Conservation (phyloP, 176 grass and related monocot species). For the Eremochloa ophiuroides region DNA sequence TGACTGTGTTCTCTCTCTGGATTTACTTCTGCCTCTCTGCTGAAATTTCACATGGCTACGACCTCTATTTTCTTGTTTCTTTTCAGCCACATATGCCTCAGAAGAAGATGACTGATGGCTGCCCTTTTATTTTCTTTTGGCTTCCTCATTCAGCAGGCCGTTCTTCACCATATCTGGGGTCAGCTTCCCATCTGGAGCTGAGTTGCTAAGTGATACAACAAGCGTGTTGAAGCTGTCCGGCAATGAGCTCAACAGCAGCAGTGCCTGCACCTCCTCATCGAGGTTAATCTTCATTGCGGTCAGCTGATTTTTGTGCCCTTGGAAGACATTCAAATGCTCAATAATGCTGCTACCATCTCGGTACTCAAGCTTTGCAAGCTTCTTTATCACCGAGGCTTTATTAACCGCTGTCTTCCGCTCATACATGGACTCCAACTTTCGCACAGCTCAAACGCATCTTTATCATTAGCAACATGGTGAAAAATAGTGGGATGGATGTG, state of each 20-base stretch:
- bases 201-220: slow-evolving; percentile 1
- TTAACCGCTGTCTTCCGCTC: neutral
- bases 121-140: neutral
- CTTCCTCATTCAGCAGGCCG: neutral
- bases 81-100: neutral
- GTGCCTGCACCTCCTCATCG: neutral
- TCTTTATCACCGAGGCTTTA: neutral
- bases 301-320: slow-evolving; percentile 10
- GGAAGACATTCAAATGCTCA: neutral
- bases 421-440: too few relatives aligned
- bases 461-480: slow-evolving; percentile 21
- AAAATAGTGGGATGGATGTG: neutral
- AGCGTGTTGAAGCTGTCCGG: neutral
- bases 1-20: neutral
- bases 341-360: neutral
- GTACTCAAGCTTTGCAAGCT: neutral
- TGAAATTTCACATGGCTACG: neutral
- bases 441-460: neutral
- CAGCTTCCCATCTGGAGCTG: neutral
- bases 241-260: neutral
- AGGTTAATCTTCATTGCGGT: neutral
- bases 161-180: slow-evolving; percentile 14
- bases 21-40: neutral
- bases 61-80: neutral
- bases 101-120: neutral